A percentile compares a stretch with the other conserved stretches of the same genome.
phyloP scores from a whole-genome alignment of 2,329 filamentous ascomycete genomes.

The Rosellinia necatrix region DNA sequence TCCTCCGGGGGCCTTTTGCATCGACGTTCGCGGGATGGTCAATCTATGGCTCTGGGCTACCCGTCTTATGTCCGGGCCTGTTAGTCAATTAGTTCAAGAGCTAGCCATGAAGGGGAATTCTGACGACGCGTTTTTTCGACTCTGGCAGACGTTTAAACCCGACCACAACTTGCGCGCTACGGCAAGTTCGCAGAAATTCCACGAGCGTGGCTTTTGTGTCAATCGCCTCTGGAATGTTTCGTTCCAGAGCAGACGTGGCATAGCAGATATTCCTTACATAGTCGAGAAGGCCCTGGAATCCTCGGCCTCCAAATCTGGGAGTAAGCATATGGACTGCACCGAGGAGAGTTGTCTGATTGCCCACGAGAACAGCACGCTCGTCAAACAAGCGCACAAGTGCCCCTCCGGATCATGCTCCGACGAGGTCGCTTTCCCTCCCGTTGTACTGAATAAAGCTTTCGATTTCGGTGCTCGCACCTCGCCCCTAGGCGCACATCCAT shows the following conservation, averaged over 20 bases:
- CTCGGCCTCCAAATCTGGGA: constrained; percentile 6
- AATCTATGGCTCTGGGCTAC: constrained; percentile 17
- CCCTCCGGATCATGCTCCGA: constrained; percentile 3
- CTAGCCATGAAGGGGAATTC: constrained; percentile 3
- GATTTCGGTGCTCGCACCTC: not conserved
- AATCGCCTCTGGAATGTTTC: constrained; percentile 23
- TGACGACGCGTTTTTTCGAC: constrained; percentile 2
- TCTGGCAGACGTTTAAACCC: constrained; percentile 11
- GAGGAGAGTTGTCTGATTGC: constrained; percentile 13
- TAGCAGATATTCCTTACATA: constrained; percentile 14
- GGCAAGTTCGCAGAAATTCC: constrained; percentile 14
- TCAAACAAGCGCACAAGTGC: constrained; percentile 20
- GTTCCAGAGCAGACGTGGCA: constrained; percentile 16
- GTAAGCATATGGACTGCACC: constrained; percentile 11
- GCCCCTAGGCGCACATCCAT: not conserved
- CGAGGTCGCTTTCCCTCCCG: constrained; percentile 14
- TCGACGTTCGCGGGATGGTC: constrained; percentile 16
- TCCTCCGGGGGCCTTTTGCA: too few relatives aligned
- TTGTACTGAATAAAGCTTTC: constrained; percentile 14
- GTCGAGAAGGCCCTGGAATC: constrained; percentile 18
- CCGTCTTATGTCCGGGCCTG: constrained; percentile 6
- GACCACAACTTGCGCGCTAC: constrained; percentile 15
- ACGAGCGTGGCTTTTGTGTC: constrained; percentile 17
- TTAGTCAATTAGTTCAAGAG: constrained; percentile 12
- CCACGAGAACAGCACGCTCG: constrained; percentile 16